A percentile compares a stretch with the other conserved stretches of the same genome.
Conservation (phyloP, 768 basidiomycete species). For the Tulasnella sp. region DNA sequence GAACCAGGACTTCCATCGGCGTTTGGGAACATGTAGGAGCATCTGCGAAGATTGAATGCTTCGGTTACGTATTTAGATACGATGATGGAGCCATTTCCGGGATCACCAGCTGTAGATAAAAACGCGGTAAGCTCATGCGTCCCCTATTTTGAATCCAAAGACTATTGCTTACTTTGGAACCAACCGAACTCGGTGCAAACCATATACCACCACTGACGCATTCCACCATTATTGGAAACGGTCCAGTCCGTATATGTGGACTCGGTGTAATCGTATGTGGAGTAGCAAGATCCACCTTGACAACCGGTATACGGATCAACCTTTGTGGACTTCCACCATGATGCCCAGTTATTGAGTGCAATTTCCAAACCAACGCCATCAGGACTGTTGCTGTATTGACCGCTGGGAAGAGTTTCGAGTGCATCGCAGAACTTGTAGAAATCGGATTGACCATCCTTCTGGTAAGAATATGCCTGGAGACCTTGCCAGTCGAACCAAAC, state of each 20-base stretch:
- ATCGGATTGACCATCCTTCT: background rate
- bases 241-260: slow-evolving; percentile 7
- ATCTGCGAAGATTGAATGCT: background rate
- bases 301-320: background rate
- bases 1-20: background rate
- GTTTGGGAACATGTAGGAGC: background rate
- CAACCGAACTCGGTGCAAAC: background rate
- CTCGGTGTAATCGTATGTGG: background rate
- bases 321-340: background rate
- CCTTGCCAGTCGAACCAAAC: background rate
- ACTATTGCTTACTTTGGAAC: background rate
- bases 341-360: background rate
- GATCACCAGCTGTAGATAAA: background rate
- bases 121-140: background rate
- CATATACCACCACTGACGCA: slow-evolving; percentile 4
- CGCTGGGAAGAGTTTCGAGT: background rate
- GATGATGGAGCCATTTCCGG: background rate
- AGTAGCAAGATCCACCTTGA: slow-evolving; percentile 3
- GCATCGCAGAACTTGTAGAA: slow-evolving; percentile 12
- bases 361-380: background rate
- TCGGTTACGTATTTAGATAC: background rate
- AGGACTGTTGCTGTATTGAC: background rate
- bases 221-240: background rate
- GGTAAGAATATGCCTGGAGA: background rate
- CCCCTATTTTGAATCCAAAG: background rate